phyloP scores from a whole-genome alignment of 768 basidiomycete species.

The Suillus lakei region DNA sequence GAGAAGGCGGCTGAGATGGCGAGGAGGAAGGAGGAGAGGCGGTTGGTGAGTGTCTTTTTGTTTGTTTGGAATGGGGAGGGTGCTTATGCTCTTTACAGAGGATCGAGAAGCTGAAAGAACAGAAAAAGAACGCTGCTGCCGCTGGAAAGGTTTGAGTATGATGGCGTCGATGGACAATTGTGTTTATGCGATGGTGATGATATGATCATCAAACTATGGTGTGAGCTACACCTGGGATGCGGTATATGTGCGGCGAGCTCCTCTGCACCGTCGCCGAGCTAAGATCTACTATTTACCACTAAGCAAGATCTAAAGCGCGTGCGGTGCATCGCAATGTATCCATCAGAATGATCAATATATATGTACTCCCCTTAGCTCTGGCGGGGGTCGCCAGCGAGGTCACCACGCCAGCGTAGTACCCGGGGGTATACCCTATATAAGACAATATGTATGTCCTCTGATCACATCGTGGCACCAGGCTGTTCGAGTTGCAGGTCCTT shows the following conservation, averaged over 20 bases:
- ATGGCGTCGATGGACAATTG: not conserved
- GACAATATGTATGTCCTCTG: too few relatives aligned
- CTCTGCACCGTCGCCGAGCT: not conserved
- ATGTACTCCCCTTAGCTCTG: too few relatives aligned
- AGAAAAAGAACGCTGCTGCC: slow-evolving; percentile 59
- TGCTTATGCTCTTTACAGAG: slow-evolving; percentile 45
- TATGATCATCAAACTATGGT: not conserved
- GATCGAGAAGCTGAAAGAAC: slow-evolving; percentile 80
- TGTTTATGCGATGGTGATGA: not conserved
- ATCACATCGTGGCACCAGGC: too few relatives aligned
- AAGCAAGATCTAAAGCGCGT: not conserved
- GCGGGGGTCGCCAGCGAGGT: too few relatives aligned
- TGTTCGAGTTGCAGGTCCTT: too few relatives aligned
- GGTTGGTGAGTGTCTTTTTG: slow-evolving; percentile 58
- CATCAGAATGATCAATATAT: too few relatives aligned
- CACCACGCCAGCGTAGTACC: too few relatives aligned
- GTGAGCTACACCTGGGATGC: not conserved
- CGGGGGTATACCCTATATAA: too few relatives aligned
- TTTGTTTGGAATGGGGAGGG: slow-evolving; percentile 9
- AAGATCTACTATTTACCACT: not conserved
- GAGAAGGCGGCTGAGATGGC: slow-evolving; percentile 95
- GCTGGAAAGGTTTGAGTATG: slow-evolving; percentile 8
- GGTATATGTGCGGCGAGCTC: not conserved
- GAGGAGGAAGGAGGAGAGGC: slow-evolving; percentile 88
- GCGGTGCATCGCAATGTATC: too few relatives aligned